Base-by-base conservation (phyloP, 495 filamentous ascomycete species). In the Hyphodiscus hymeniophilus region DNA sequence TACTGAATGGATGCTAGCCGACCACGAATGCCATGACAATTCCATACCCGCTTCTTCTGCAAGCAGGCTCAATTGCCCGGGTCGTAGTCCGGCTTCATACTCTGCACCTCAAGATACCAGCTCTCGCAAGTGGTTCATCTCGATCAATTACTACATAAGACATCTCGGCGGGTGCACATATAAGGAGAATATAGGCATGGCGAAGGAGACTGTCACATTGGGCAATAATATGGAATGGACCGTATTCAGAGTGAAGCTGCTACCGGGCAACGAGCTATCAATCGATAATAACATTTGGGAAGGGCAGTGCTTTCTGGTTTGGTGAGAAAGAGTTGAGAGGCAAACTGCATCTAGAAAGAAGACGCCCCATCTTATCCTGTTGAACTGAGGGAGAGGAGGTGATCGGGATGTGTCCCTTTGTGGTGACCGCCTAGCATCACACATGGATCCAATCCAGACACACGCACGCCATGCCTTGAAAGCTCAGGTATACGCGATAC, bases 51-150 rank as follows among this genome's bases (percentile, higher is more conserved):
- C 44, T 56, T 22, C 48, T 56, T 18, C 48, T 56, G 15, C 11
- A 42, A 13, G 32, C 38, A 16, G 41, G 32, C 1, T 48, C 48
- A 30, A 42, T 30, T 5, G 52, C 41, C 30, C 48, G 48, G 7
- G 48, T 56, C 40, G 38, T 56, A n/a, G 20, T 48, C 28, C 53
- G 15, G 44, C 53, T 11, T 56, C 53, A 12, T 56, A 56, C 30
- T 56, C 53, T n/a, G 44, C 33, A 0, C 38, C 48, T 8, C 31
- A 56, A 48, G 53, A 56, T 20, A 36, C 44, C 10, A 12, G 22
- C 5, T 47, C 41, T 20, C 17, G 48, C 5, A 52, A 47, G 33
- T 56, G 53, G 53, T 48, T 33, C 20, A 5, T 56, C 10, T 39
- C 40, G 3, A 48, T 56, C 10, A 51, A 56, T 23, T 34, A 34